Conservation (phyloP, 805 yeast genomes). For the Candida morakotiae region DNA sequence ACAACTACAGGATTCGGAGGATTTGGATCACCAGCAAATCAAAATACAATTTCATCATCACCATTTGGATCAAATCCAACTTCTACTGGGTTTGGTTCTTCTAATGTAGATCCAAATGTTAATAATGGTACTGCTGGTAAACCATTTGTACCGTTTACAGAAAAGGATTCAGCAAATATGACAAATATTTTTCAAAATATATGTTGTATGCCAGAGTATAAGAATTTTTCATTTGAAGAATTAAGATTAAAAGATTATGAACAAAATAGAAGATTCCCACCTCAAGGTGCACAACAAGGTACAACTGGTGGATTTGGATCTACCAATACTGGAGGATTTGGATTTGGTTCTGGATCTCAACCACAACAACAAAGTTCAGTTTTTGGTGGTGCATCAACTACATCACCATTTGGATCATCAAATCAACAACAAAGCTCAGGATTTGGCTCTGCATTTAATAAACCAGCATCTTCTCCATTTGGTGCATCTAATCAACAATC, state of each 20-base stretch:
- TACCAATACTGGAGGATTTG: conserved; percentile 7
- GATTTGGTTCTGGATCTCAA: conserved; percentile 15
- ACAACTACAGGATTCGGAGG: conserved; percentile 18
- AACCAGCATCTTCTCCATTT: conserved; percentile 13
- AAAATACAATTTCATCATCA: conserved; percentile 26
- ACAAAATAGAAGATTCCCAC: conserved; percentile 51
- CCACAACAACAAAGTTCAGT: conserved; percentile 10
- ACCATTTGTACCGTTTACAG: conserved; percentile 67
- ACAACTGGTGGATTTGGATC: conserved; percentile 17
- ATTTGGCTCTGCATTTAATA: conserved; percentile 9
- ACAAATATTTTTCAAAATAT: conserved; percentile 60
- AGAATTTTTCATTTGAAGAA: conserved; percentile 79
- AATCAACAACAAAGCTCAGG: conserved; percentile 9
- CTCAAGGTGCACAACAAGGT: conserved; percentile 26
- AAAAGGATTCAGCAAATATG: conserved; percentile 63
- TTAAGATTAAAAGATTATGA: conserved; percentile 85
- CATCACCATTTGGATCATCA: conserved; percentile 30
- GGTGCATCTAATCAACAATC: conserved; percentile 13
- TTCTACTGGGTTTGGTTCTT: conserved; percentile 20
- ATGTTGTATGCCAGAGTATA: conserved; percentile 87
- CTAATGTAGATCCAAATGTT: conserved; percentile 22
- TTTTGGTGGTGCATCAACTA: conserved; percentile 32
- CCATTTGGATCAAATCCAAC: conserved; percentile 14
- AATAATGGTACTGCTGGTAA: conserved; percentile 67
- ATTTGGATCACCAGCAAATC: conserved; percentile 11